phyloP scores from a whole-genome alignment of 1,139 yeast species.

The Lodderomyces beijingensis region DNA sequence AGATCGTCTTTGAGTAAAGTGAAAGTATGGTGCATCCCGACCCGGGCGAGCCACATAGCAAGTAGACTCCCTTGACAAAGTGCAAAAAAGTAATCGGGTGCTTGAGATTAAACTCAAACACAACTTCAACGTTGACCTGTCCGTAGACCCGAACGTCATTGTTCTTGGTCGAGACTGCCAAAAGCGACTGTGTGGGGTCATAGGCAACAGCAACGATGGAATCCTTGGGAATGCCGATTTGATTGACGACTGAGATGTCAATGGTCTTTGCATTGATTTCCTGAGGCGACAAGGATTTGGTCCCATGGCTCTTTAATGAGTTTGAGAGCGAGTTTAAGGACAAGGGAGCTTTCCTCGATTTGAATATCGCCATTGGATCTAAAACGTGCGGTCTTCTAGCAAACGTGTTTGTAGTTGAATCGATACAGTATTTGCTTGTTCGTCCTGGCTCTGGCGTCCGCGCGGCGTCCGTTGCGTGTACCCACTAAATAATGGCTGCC shows the following conservation, averaged over 20 bases:
- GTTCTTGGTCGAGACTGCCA: slow-evolving; percentile 72
- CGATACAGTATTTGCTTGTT: no score
- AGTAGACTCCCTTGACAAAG: slow-evolving; percentile 76
- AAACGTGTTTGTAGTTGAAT: no score
- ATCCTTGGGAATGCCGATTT: slow-evolving; percentile 35
- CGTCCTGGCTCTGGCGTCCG: no score
- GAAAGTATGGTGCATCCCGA: slow-evolving; percentile 63
- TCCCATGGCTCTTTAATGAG: slow-evolving; percentile 46
- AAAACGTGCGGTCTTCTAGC: no score
- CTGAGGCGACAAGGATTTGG: slow-evolving; percentile 36
- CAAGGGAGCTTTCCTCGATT: slow-evolving; percentile 43
- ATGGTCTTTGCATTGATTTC: slow-evolving; percentile 35
- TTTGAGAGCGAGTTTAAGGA: slow-evolving; percentile 50
- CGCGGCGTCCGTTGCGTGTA: no score
- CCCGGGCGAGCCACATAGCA: slow-evolving; percentile 52
- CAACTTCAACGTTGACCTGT: slow-evolving; percentile 75
- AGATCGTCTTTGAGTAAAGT: slow-evolving; percentile 54
- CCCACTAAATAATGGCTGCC: no score
- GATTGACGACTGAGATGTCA: slow-evolving; percentile 31
- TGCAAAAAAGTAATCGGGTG: slow-evolving; percentile 52
- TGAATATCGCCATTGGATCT: slow-evolving; percentile 32
- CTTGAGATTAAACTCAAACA: slow-evolving; percentile 49
- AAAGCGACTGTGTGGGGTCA: slow-evolving; percentile 83
- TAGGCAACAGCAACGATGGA: slow-evolving; percentile 62
- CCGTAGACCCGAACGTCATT: slow-evolving; percentile 81